Conservation (phyloP, 2,329 filamentous ascomycete species). For the Cytospora piceicola region DNA sequence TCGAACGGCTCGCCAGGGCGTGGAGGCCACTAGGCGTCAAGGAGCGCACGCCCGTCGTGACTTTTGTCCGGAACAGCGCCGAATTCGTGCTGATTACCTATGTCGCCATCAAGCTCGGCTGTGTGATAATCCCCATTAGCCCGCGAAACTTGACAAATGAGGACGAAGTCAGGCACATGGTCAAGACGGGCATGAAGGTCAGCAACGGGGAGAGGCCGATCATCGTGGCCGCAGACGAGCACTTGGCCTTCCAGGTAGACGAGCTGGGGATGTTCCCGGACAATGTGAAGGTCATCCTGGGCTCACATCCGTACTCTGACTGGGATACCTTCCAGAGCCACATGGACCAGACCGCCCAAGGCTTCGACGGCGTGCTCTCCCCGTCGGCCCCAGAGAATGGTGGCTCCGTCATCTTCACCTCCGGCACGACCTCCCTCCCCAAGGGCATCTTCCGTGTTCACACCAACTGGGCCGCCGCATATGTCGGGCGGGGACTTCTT, state of each 20-base stretch:
- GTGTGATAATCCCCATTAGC: constrained; percentile 9
- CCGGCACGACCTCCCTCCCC: constrained; percentile 20
- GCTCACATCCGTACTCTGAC: constrained; percentile 9
- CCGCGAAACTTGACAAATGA: constrained; percentile 21
- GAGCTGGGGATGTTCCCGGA: not conserved
- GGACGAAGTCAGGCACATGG: constrained; percentile 23
- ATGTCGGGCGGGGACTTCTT: not conserved
- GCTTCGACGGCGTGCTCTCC: not conserved
- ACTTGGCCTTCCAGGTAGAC: constrained; percentile 20
- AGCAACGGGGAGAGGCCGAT: constrained; percentile 10
- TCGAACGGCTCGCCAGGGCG: constrained; percentile 9
- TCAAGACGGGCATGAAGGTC: constrained; percentile 11
- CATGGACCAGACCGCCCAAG: constrained; percentile 4
- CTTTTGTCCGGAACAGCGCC: constrained; percentile 16
- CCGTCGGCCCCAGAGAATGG: constrained; percentile 7
- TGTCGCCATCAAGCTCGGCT: constrained; percentile 12
- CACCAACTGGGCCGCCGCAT: not conserved
- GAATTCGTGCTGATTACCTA: constrained; percentile 12
- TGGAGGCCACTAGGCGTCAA: constrained; percentile 5
- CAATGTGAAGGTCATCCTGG: constrained; percentile 11
- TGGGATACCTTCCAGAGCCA: constrained; percentile 11
- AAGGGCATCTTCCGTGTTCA: constrained; percentile 15
- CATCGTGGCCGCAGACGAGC: constrained; percentile 8
- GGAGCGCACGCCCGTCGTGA: constrained; percentile 9
- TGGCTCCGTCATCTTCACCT: constrained; percentile 15